Evolutionary conservation across 2,329 filamentous ascomycete genomes (phyloP).

Genomic region (Colletotrichum somersetense): DNA sequence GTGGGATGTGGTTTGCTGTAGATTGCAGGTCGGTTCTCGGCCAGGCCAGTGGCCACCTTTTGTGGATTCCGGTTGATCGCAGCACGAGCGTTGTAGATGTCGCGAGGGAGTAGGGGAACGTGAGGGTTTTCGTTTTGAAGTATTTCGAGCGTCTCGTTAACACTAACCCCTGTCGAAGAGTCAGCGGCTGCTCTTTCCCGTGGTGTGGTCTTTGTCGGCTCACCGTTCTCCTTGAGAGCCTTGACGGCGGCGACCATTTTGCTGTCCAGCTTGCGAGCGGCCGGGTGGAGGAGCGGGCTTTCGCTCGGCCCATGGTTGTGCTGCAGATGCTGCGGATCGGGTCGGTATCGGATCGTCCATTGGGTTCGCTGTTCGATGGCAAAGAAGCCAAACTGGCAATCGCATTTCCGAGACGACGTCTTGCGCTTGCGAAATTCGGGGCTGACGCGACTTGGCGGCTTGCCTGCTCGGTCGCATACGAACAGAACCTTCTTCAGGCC

Average conservation of each 20-base stretch:
- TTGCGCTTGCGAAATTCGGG: constrained; percentile 74
- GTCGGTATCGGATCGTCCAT: constrained; percentile 75
- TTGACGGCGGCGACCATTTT: constrained; percentile 78
- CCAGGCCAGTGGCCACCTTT: constrained; percentile 70
- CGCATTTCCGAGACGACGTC: constrained; percentile 77
- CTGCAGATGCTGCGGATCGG: constrained; percentile 67
- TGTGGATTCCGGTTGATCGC: constrained; percentile 75
- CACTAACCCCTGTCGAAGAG: constrained; percentile 67
- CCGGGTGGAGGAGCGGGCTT: constrained; percentile 74
- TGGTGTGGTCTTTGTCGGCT: constrained; percentile 45
- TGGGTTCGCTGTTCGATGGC: constrained; percentile 76
- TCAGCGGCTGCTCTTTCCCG: constrained; percentile 47
- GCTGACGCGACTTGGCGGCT: constrained; percentile 71
- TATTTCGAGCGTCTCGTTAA: constrained; percentile 75
- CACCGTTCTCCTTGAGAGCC: constrained; percentile 74
- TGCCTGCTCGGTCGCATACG: constrained; percentile 75
- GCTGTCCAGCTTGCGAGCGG: constrained; percentile 74
- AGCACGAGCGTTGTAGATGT: constrained; percentile 76
- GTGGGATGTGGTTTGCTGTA: constrained; percentile 75
- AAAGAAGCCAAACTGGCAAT: constrained; percentile 78
- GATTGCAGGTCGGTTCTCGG: constrained; percentile 72
- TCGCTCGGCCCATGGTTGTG: constrained; percentile 77
- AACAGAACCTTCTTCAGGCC: constrained; percentile 77
- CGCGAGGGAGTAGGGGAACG: constrained; percentile 72
- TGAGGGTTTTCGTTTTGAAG: constrained; percentile 74